Evolutionary conservation across 177 flowering plant genomes (phyloP), one percentile per base, ranked within the genome.

Genomic region (Vitis hybrid): DNA sequence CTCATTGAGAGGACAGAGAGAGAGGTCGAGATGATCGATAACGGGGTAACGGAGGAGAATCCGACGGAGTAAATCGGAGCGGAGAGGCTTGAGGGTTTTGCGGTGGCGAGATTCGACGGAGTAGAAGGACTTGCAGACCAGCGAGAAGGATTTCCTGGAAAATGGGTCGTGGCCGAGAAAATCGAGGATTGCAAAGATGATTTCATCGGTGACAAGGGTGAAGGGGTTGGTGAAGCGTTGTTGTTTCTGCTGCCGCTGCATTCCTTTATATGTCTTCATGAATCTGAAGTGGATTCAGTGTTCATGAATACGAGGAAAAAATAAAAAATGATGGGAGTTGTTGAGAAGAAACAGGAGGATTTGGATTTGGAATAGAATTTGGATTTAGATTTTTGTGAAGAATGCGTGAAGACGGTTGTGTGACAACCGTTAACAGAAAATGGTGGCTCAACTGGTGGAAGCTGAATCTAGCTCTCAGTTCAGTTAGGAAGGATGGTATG

Each of bases 61-160:
- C 16, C 66, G 50, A 9, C 77, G 67, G 3, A 92, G 78, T 62
- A 79, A 81, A 8, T 83, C 86, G 2, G 88, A 33, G 11, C 86
- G 86, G 22, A 84, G 80, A 12, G 97, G 94, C 18, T 70, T 81
- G 45, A 92, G 81, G 72, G 73, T 48, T 50, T 69, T 80, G 10
- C 97, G 87, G 76, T 92, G 91, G 22, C 73, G 81, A 56, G 94
- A 76, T 68, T 92, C 96, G 60, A 78, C 18, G 20, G 73, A 49
- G 74, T 81, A 33, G 80, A 92, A 89, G 16, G 86, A 76, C 51
- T 76, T 84, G 78, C 84, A 89, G 56, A 82, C 88, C 8, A 87
- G 74, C 7, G 96, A 86, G 80, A 90, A 90, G 20, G 97, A 81
- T 65, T 87, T 90, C 51, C 19, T 71, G 74, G 86, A 89, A 16